Evolutionary conservation across 352 stramenopile genomes (phyloP).

Genomic region (Phytophthora chlamydospora): DNA sequence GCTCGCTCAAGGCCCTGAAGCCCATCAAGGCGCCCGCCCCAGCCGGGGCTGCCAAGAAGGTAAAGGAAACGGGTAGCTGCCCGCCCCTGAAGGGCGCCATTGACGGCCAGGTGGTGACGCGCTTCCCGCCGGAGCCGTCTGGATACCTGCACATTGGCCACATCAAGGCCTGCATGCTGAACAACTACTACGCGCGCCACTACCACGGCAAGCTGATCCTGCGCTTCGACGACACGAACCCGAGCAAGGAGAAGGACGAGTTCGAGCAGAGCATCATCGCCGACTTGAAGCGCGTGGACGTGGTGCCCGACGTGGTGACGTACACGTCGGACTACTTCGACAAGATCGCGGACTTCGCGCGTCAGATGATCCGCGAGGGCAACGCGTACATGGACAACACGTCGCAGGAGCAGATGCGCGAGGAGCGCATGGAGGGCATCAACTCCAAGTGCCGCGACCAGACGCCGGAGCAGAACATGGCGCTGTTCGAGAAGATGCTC

Average conservation of each 20-base stretch:
- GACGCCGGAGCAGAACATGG: slow-evolving; percentile 82
- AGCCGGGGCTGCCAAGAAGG: slow-evolving; percentile 45
- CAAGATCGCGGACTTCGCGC: slow-evolving; percentile 94
- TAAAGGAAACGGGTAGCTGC: slow-evolving; percentile 90
- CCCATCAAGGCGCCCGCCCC: slow-evolving; percentile 30
- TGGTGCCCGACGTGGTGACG: slow-evolving; percentile 83
- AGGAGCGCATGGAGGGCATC: slow-evolving; percentile 94
- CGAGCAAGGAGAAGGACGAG: slow-evolving; percentile 99
- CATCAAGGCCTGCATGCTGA: slow-evolving; percentile 99
- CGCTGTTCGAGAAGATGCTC: slow-evolving; percentile 97
- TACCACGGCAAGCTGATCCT: slow-evolving; percentile 98
- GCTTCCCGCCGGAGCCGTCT: slow-evolving; percentile 98
- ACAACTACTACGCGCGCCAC: slow-evolving; percentile 98
- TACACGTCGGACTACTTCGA: slow-evolving; percentile 99
- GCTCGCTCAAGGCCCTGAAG: slow-evolving; percentile 60
- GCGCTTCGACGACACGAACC: slow-evolving; percentile 99
- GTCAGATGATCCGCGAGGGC: slow-evolving; percentile 95
- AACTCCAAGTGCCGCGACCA: slow-evolving; percentile 93
- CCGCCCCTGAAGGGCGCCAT: slow-evolving; percentile 94
- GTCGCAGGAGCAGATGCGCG: slow-evolving; percentile 96
- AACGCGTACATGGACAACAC: slow-evolving; percentile 99
- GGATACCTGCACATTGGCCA: slow-evolving; percentile 99
- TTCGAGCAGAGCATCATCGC: slow-evolving; percentile 96
- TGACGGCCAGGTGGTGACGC: slow-evolving; percentile 95
- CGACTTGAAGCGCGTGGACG: slow-evolving; percentile 89